Base-by-base conservation (phyloP, 192 early-diverging fungal genomes). In the Cladochytrium replicatum region DNA sequence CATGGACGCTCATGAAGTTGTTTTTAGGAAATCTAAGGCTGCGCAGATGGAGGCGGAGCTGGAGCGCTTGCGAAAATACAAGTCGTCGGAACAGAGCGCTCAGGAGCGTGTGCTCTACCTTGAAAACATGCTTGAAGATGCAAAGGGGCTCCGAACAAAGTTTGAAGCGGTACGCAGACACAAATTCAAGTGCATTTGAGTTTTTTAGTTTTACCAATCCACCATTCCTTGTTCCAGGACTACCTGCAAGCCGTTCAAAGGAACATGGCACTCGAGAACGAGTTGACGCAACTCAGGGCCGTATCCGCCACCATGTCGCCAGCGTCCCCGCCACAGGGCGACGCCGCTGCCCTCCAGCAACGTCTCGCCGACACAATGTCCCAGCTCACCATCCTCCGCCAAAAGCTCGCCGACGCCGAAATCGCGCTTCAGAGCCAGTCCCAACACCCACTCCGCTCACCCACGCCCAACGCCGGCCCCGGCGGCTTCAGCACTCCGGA, bases 21-120 rank as follows among this genome's bases (percentile, higher is more conserved):
- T 30, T 13, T 4, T 13, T 34, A 81, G 58, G 58, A 64, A 45
- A 43, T 57, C 48, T 63, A 57, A 80, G 53, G 53, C 79, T 13
- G 66, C 67, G 15, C 71, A 80, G 29, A 68, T 87, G 13, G 78
- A 87, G 55, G 60, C 69, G 29, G 76, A 86, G 54, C 60, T 86
- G 25, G 41, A 67, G 41, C 26, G 48, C 26, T 23, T 68, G 44
- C 38, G 47, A 43, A 30, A 31, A 23, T 27, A 57, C 19, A 64
- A 64, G 41, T 6, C 22, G 6, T 25, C 60, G 6, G 60, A 41
- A 5, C 24, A 29, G 56, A 23, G 8, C 21, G 34, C 21, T 22
- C 32, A 40, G 5, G 60, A 66, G 7, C 67, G 58, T 31, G 53
- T 77, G 0, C 37, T 63, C 11, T 54, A 71, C 26, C 58, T 86